phyloP scores from a whole-genome alignment of 2,329 filamentous ascomycete genomes.

The Aspergillus chevalieri region DNA sequence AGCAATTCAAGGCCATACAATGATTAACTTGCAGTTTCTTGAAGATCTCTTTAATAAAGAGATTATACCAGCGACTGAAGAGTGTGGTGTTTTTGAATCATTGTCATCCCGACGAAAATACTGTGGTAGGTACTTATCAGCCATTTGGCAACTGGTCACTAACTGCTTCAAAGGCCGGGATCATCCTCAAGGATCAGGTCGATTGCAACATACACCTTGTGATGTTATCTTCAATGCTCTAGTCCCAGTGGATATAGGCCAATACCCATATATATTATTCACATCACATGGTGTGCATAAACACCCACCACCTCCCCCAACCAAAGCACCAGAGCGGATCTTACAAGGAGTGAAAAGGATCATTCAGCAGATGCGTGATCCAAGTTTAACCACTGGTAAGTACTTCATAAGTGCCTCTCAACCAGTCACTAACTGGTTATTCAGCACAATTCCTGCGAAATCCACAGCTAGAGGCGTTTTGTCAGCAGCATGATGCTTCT shows the following conservation, averaged over 20 bases:
- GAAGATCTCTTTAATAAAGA: slow-evolving; percentile 7
- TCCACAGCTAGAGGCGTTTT: neutral
- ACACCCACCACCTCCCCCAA: slow-evolving; percentile 9
- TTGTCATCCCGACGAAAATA: slow-evolving; percentile 2
- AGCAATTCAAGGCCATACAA: neutral
- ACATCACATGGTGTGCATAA: slow-evolving; percentile 9
- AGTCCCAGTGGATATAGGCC: slow-evolving; percentile 5
- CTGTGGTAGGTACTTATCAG: slow-evolving; percentile 3
- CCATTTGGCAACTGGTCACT: slow-evolving; percentile 3
- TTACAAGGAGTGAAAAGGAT: neutral
- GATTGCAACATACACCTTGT: slow-evolving; percentile 3
- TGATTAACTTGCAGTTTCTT: slow-evolving; percentile 4
- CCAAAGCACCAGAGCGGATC: neutral
- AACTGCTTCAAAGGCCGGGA: slow-evolving; percentile 6
- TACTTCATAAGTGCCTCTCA: neutral
- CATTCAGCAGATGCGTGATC: neutral
- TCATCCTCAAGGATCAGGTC: slow-evolving; percentile 7
- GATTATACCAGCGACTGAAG: slow-evolving; percentile 1
- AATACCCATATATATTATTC: slow-evolving; percentile 7
- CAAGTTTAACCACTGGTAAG: neutral
- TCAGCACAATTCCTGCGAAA: neutral
- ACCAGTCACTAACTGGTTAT: neutral
- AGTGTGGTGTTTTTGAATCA: slow-evolving; percentile 5
- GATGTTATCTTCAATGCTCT: slow-evolving; percentile 8
- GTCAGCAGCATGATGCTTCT: neutral